Base-by-base conservation (phyloP, 202 grass and related monocot genomes). In the Schoenoplectus triqueter region DNA sequence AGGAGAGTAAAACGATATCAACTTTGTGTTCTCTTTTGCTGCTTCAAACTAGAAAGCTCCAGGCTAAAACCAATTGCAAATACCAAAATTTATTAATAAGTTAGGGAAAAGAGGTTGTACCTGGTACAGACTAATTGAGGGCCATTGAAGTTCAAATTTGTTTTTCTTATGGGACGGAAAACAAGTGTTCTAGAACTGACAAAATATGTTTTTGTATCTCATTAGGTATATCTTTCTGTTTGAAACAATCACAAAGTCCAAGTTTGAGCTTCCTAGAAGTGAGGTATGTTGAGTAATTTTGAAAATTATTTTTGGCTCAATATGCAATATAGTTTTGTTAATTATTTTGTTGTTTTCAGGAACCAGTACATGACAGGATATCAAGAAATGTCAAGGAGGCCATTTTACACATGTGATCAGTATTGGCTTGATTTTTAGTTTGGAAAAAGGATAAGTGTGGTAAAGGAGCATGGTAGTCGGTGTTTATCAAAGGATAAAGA, bases 191-290 rank as follows among this genome's bases (percentile, higher is more conserved):
- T 61, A 78, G 20, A 60, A 61, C 31, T 78, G 54, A 78, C 41
- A 31, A 44, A 10, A 7, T 66, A 10, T 56, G 31, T 68, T 83
- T 46, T 67, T 68, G 14, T 41, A 59, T 42, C 10, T 22, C 54
- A 56, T 75, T 45, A 95, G 95, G 68, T 98, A 98, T 69, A 98
- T 95, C 85, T 98, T 98, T 73, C 86, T 98, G 46, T 98, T 92
- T 48, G 96, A 95, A 85, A 95, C 93, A 60, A 95, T 98, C 59
- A 95, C 91, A 71, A 80, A 88, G 67, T 84, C 88, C 2, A 94
- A 92, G 42, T 95, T 98, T 5, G 89, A 91, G 84, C 78, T 98
- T 84, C 93, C 88, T 67, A 73, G 84, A 60, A 60, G 74, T 71
- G 85, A 94, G 93, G 96, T 98, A 91, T 0, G 0, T 60, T 31